phyloP scores from a whole-genome alignment of 1,284 basidiomycete genomes.

The Ceratobasidium sp. region DNA sequence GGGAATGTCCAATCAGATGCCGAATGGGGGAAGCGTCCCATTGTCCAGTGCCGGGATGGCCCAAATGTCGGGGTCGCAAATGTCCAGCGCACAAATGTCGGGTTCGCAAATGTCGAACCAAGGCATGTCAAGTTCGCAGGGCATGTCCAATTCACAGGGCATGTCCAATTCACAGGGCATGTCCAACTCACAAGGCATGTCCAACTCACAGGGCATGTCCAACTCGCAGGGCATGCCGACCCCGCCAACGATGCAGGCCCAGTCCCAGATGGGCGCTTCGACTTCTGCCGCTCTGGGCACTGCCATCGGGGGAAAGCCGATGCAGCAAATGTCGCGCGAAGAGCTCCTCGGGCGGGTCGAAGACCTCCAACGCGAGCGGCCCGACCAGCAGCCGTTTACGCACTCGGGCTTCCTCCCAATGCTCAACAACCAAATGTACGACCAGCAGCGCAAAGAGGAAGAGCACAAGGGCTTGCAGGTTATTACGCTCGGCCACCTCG shows the following conservation, averaged over 20 bases:
- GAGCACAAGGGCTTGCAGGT: constrained; percentile 74
- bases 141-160: neutral
- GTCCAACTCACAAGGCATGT: neutral
- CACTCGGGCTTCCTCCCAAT: constrained; percentile 34
- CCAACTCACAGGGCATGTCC: neutral
- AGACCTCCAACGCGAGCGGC: constrained; percentile 57
- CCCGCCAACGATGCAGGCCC: no score
- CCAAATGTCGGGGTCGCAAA: neutral
- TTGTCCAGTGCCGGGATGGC: neutral
- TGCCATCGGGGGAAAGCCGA: constrained; percentile 19
- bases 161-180: neutral
- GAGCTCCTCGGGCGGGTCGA: constrained; percentile 61
- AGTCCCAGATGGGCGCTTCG: neutral
- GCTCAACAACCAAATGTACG: constrained; percentile 43
- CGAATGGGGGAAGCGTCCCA: neutral
- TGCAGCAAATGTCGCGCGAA: constrained; percentile 49
- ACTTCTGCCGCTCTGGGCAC: neutral
- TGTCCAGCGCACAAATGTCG: neutral
- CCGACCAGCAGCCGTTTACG: constrained; percentile 42
- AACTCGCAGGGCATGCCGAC: no score
- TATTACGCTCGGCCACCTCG: constrained; percentile 80
- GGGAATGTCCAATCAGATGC: neutral
- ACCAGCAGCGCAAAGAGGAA: constrained; percentile 42
- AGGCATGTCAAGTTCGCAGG: neutral
- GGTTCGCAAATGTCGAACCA: neutral